Evolutionary conservation across 768 basidiomycete species (phyloP).

Genomic region (Cyathus striatus): DNA sequence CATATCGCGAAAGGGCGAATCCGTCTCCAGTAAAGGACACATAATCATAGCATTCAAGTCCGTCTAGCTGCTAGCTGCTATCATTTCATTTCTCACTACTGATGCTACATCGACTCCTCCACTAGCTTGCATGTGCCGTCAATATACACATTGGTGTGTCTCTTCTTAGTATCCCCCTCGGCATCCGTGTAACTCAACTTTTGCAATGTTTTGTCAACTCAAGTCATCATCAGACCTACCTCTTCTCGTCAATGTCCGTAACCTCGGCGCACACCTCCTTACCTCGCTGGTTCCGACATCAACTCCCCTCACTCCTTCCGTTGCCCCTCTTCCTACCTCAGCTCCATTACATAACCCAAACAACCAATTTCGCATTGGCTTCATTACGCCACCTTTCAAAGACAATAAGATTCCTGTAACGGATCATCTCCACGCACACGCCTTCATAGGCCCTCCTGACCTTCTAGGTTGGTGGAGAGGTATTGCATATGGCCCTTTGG

Average conservation of each 20-base stretch:
- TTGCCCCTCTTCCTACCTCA: constrained; percentile 18
- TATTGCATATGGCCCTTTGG: constrained; percentile 60
- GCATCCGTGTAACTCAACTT: not conserved
- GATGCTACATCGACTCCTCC: constrained; percentile 3
- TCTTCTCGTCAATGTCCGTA: constrained; percentile 58
- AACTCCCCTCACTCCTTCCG: constrained; percentile 28
- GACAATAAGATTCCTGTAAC: constrained; percentile 76
- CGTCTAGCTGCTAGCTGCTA: too few species aligned
- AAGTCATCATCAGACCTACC: constrained; percentile 76
- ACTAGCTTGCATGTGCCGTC: constrained; percentile 73
- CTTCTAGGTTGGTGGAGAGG: constrained; percentile 70
- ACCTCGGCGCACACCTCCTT: constrained; percentile 53
- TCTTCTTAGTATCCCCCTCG: not conserved
- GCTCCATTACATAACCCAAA: constrained; percentile 24
- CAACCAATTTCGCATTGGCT: constrained; percentile 57
- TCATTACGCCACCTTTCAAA: constrained; percentile 74
- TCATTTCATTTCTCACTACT: constrained; percentile 6
- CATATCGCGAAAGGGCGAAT: constrained; percentile 63
- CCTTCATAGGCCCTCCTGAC: constrained; percentile 62
- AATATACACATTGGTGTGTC: constrained; percentile 62
- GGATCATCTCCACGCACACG: constrained; percentile 77
- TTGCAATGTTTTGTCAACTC: not conserved
- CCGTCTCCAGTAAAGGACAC: constrained; percentile 75
- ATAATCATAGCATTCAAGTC: constrained; percentile 75
- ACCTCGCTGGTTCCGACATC: constrained; percentile 35